These are phyloP conservation scores for Vararia minispora DNA, from an alignment of 768 basidiomycete genomes.

Conservation along the genomic window DNA sequence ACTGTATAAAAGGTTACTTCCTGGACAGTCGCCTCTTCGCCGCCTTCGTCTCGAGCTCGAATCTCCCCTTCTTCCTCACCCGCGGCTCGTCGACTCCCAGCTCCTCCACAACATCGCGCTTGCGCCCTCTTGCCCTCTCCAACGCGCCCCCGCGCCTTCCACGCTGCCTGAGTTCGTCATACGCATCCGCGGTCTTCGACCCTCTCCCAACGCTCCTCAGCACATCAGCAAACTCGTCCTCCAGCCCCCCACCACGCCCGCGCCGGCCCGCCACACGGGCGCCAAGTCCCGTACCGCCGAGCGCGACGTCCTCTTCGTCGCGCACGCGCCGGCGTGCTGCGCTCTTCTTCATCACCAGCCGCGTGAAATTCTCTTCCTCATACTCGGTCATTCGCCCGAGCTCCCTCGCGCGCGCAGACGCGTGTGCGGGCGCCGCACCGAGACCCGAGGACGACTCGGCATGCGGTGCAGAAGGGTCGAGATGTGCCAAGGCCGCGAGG, in stretches of 20 bases:
- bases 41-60: constrained; percentile 31
- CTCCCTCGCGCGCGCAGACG: constrained; percentile 63
- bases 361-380: constrained; percentile 92
- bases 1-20: constrained; percentile 5
- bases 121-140: constrained; percentile 39
- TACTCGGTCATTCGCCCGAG: constrained; percentile 75
- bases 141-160: constrained; percentile 55
- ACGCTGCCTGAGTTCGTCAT: constrained; percentile 65
- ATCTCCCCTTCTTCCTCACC: constrained; percentile 28
- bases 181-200: constrained; percentile 47
- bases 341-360: constrained; percentile 83
- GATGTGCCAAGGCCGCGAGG: constrained; percentile 38
- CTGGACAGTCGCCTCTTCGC: constrained; percentile 21
- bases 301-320: constrained; percentile 82
- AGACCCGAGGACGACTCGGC: constrained; percentile 65
- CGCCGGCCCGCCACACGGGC: constrained; percentile 35
- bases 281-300: constrained; percentile 58
- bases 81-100: constrained; percentile 21
- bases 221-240: constrained; percentile 80
- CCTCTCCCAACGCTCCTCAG: constrained; percentile 47
- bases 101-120: constrained; percentile 20
- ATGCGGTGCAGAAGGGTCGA: constrained; percentile 52
- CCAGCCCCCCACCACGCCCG: constrained; percentile 61
- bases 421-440: constrained; percentile 47
- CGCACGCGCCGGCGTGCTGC: constrained; percentile 57